Evolutionary conservation across 139 green algal species (phyloP).

Genomic region (Chlamydomonas incerta): DNA sequence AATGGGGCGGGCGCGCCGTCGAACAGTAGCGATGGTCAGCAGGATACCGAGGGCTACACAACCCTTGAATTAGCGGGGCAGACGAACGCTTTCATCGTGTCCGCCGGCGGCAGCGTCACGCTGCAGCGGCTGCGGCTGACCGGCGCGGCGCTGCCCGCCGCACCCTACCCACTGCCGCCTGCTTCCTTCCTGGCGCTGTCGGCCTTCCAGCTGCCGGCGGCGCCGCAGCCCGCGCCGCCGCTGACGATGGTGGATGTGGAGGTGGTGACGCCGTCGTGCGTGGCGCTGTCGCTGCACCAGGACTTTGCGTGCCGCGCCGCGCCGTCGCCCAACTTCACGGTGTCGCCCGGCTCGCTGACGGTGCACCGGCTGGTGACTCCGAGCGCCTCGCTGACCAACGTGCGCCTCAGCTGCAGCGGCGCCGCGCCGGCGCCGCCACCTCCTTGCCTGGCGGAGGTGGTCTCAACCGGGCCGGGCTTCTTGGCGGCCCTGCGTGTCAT

Average conservation of each 20-base stretch:
- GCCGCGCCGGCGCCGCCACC: too few species aligned
- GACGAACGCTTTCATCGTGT: background rate
- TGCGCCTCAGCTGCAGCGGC: background rate
- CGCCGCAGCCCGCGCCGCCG: too few species aligned
- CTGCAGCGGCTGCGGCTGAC: background rate
- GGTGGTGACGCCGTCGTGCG: background rate
- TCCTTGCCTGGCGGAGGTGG: background rate
- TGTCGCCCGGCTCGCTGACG: background rate
- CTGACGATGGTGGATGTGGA: background rate
- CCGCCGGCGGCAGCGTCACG: background rate
- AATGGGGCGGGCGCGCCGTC: too few species aligned
- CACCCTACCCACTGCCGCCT: background rate
- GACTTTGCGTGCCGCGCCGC: background rate
- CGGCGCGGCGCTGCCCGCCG: background rate
- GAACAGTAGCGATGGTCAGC: too few species aligned
- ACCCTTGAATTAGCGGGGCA: background rate
- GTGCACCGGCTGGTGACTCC: background rate
- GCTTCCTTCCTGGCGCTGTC: background rate
- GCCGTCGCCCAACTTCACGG: conserved; percentile 6
- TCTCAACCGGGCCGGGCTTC: too few species aligned
- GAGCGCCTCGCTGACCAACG: background rate
- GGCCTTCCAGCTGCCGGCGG: background rate
- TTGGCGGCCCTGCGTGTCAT: background rate
- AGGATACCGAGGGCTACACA: background rate
- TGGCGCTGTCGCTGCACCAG: background rate